phyloP scores from a whole-genome alignment of 225 moss, liverwort and hornwort genomes.

The Physcomitrellopsis africana region DNA sequence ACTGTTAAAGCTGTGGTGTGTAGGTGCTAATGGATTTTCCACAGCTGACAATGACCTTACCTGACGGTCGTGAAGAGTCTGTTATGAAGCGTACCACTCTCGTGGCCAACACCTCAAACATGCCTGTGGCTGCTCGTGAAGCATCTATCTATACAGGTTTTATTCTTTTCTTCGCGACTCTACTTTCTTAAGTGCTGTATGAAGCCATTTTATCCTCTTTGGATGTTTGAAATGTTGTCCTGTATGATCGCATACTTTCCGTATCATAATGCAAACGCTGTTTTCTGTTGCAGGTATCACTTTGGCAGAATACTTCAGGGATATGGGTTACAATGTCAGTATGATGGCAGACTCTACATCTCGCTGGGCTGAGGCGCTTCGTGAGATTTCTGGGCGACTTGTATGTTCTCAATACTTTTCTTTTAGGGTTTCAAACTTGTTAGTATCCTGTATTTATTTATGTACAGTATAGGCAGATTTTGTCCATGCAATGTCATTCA shows the following conservation, averaged over 20 bases:
- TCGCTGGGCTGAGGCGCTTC: slow-evolving; percentile 98
- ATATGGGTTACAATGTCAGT: slow-evolving; percentile 99
- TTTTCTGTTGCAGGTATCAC: slow-evolving; percentile 74
- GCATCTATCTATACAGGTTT: slow-evolving; percentile 98
- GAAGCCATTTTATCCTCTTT: neutral
- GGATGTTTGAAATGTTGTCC: slow-evolving; percentile 27
- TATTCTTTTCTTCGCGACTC: neutral
- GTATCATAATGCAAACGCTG: neutral
- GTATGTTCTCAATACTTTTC: slow-evolving; percentile 39
- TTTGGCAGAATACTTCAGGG: slow-evolving; percentile 95
- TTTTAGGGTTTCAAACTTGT: too few relatives aligned
- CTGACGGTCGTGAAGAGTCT: slow-evolving; percentile 94
- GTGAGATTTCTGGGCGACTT: slow-evolving; percentile 97
- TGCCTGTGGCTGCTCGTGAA: slow-evolving; percentile 99
- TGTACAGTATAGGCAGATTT: neutral
- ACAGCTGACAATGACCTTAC: slow-evolving; percentile 91
- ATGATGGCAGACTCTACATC: slow-evolving; percentile 99
- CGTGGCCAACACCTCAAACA: slow-evolving; percentile 97
- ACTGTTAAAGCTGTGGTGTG: slow-evolving; percentile 22
- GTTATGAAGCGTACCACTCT: slow-evolving; percentile 98
- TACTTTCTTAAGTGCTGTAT: neutral
- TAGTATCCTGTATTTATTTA: neutral
- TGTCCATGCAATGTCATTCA: neutral
- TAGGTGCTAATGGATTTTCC: slow-evolving; percentile 99
- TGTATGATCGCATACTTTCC: neutral